Evolutionary conservation across 75 land plant genomes (phyloP), one percentile per base, ranked within the genome.

Genomic region (Pinus tabuliformis): DNA sequence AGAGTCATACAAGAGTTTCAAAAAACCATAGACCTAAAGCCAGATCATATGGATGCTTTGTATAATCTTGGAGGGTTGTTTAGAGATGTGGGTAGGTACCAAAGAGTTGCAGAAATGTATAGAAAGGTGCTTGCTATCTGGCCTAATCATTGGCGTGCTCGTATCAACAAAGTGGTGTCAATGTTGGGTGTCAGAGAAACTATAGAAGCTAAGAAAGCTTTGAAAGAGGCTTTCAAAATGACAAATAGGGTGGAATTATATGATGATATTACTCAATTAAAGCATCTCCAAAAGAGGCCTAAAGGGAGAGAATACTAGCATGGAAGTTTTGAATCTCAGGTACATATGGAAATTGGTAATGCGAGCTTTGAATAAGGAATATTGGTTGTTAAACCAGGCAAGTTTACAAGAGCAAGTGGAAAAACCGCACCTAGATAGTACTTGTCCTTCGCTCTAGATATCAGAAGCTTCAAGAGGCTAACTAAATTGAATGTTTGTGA

Each of bases 221-320:
- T 97, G 58, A 97, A 89, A 80, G 95, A 94, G 58, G 99, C 95
- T 14, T 89, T 95, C 84, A 94, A 89, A 79, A 92, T 92, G 99
- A 94, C 98, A 0, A 91, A 95, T 28, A 74, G 95, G 80, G 86
- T 91, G 45, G 99, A 94, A 56, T 74, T 97, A 54, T 90, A 94
- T 78, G 98, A 94, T 86, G 98, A 95, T 8, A 86, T 97, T 81
- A 78, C 77, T 0, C 1, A 89, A 0, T 33, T 33, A 33, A 33
- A 33, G 1, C 33, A 33, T 33, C 33, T 33, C 33, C 33, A 33
- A 1, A 33, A 33, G 33, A 33, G 33, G 33, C 26, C 26, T 26
- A 26, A 26, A 26, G 26, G 26, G 26, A 26, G 26, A 26, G 0
- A 24, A 78, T 73, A 77, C 14, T 33, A 64, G 28, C 78, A 75